Evolutionary conservation across 2,329 filamentous ascomycete genomes (phyloP).

Genomic region (Colletotrichum costaricense): DNA sequence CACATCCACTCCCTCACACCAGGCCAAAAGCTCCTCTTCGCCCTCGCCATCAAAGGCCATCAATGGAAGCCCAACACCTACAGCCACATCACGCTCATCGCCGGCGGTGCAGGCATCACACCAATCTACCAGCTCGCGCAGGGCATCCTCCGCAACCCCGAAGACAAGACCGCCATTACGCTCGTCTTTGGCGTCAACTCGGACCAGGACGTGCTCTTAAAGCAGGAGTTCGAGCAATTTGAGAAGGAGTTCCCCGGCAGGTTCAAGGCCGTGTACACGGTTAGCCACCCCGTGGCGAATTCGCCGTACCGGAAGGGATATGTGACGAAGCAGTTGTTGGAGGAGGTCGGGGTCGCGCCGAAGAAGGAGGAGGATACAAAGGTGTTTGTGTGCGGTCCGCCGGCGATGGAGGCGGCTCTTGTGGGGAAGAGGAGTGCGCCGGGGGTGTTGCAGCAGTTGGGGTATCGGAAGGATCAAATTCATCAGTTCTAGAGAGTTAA

Average conservation of each 20-base stretch:
- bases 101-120: conserved; percentile 79
- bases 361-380: conserved; percentile 54
- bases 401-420: conserved; percentile 71
- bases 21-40: conserved; percentile 70
- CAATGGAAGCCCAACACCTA: conserved; percentile 63
- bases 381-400: conserved; percentile 77
- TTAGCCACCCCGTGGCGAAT: conserved; percentile 58
- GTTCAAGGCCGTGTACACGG: conserved; percentile 68
- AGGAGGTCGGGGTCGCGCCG: conserved; percentile 55
- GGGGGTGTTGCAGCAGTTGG: conserved; percentile 67
- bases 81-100: conserved; percentile 70
- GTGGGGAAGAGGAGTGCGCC: conserved; percentile 55
- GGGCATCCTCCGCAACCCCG: conserved; percentile 70
- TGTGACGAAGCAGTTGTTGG: conserved; percentile 67
- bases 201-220: conserved; percentile 68
- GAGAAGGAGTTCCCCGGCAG: conserved; percentile 63
- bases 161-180: conserved; percentile 71
- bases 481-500: conserved; percentile 61
- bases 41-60: conserved; percentile 64
- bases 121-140: conserved; percentile 74
- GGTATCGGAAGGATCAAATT: conserved; percentile 67
- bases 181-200: conserved; percentile 76
- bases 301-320: conserved; percentile 63
- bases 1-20: conserved; percentile 75
- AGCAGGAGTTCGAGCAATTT: conserved; percentile 66